Conservation (phyloP, 2,329 filamentous ascomycete species). For the Purpureocillium lavendulum region DNA sequence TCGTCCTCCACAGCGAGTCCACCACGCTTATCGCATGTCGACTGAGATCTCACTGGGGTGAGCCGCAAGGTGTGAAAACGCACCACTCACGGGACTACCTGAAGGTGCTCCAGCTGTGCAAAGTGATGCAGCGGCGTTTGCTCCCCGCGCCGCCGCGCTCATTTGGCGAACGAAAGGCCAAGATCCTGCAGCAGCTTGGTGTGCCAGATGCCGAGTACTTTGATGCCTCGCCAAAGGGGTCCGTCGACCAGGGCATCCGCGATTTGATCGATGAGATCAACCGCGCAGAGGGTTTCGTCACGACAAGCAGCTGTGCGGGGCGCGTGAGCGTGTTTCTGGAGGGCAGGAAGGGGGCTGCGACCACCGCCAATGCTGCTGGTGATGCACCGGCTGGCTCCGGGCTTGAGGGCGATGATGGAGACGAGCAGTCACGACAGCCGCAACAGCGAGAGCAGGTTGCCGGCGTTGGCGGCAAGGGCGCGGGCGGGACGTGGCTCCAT, state of each 20-base stretch:
- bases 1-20: too few species aligned
- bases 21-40: too few species aligned
- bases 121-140: conserved; percentile 2
- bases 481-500: conserved; percentile 76
- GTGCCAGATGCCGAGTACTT: conserved; percentile 64
- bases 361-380: too few species aligned
- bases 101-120: too few species aligned
- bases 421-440: conserved; percentile 8
- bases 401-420: background rate
- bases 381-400: too few species aligned
- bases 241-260: conserved; percentile 70
- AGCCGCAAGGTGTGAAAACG: too few species aligned
- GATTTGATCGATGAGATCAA: conserved; percentile 77
- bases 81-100: too few species aligned
- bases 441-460: conserved; percentile 29
- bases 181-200: conserved; percentile 63
- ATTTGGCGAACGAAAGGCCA: conserved; percentile 58
- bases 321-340: conserved; percentile 83
- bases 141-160: conserved; percentile 21
- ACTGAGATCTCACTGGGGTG: too few species aligned
- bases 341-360: conserved; percentile 44
- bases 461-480: conserved; percentile 75
- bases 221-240: conserved; percentile 84
- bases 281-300: conserved; percentile 63
- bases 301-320: conserved; percentile 88